phyloP scores from a whole-genome alignment of 768 basidiomycete genomes.

The Mycena amicta region DNA sequence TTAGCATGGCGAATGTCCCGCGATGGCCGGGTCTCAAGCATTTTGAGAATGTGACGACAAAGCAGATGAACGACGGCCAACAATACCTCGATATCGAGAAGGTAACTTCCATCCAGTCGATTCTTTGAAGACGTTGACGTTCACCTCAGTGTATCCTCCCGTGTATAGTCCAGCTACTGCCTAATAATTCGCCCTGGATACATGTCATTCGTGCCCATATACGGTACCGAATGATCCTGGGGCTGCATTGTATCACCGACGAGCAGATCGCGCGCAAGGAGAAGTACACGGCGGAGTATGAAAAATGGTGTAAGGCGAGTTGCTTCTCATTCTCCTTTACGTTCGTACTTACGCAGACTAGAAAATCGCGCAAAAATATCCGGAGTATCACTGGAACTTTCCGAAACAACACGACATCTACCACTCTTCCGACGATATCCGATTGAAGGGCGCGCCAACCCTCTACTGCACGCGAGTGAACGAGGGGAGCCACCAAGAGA shows the following conservation, averaged over 20 bases:
- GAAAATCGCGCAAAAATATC: constrained; percentile 7
- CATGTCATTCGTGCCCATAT: constrained; percentile 14
- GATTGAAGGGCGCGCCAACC: constrained; percentile 4
- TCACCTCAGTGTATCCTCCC: constrained; percentile 10
- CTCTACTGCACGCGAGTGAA: constrained; percentile 17
- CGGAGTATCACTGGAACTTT: constrained; percentile 6
- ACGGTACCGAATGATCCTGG: constrained; percentile 11
- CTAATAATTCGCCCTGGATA: constrained; percentile 4
- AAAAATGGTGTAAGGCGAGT: constrained; percentile 1
- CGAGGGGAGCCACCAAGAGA: constrained; percentile 11
- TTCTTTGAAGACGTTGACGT: background rate
- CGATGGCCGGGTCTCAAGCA: constrained; percentile 18
- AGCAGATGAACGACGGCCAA: constrained; percentile 16
- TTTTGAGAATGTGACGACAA: constrained; percentile 15
- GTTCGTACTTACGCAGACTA: background rate
- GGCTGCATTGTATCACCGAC: constrained; percentile 13
- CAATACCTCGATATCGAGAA: constrained; percentile 20
- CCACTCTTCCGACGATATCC: constrained; percentile 6
- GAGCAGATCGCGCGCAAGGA: constrained; percentile 11
- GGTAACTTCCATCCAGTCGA: background rate
- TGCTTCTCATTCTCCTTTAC: background rate
- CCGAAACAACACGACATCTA: constrained; percentile 12
- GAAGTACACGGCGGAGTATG: constrained; percentile 6
- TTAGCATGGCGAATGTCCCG: constrained; percentile 14
- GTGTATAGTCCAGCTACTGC: constrained; percentile 12